Evolutionary conservation across 1,139 yeast species (phyloP).

Genomic region (Yueomyces sp.): DNA sequence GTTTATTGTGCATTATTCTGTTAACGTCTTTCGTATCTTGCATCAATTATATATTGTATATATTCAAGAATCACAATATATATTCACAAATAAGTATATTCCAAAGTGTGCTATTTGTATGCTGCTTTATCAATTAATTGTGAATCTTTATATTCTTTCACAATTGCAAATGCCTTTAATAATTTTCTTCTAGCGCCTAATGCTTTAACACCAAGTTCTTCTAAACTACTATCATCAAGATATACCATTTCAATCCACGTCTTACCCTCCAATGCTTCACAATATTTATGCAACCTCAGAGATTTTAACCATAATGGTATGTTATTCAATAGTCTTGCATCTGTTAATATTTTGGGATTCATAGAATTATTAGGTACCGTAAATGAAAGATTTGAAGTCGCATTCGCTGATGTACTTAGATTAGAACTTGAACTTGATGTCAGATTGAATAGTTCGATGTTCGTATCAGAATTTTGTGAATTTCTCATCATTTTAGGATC

Average conservation of each 20-base stretch:
- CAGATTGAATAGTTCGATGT: background rate
- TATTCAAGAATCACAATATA: background rate
- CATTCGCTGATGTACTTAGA: constrained; percentile 6
- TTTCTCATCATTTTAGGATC: background rate
- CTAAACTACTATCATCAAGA: constrained; percentile 56
- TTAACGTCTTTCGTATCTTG: too few species aligned
- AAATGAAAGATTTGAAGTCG: constrained; percentile 16
- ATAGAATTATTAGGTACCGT: constrained; percentile 26
- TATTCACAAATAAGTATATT: background rate
- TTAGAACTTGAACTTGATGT: background rate
- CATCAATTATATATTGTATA: background rate
- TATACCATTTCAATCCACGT: constrained; percentile 72
- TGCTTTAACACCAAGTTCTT: constrained; percentile 76
- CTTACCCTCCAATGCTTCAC: constrained; percentile 64
- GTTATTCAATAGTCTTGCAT: constrained; percentile 52
- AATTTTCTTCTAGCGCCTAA: constrained; percentile 90
- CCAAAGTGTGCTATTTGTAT: constrained; percentile 4
- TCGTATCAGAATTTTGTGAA: background rate
- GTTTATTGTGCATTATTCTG: too few species aligned
- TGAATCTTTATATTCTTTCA: constrained; percentile 35
- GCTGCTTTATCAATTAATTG: constrained; percentile 23
- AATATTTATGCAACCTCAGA: constrained; percentile 82
- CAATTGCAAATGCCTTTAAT: constrained; percentile 80
- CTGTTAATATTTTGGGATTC: constrained; percentile 51
- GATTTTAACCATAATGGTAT: constrained; percentile 90